These are phyloP conservation scores for Nicotiana undulata DNA, from an alignment of 257 asterid species.

Conservation along the genomic window DNA sequence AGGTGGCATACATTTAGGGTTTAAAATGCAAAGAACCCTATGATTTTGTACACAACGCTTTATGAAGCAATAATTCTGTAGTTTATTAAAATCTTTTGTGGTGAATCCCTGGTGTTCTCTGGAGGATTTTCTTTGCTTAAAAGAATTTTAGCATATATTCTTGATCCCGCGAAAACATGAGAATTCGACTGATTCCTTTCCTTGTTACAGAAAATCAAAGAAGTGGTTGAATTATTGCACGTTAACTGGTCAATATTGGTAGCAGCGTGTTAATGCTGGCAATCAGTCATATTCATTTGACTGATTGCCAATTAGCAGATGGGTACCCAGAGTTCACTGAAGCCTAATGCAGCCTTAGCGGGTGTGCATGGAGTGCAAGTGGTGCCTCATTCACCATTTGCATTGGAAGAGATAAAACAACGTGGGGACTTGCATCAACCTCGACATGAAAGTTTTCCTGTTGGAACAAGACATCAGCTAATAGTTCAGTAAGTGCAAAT, in stretches of 20 bases:
- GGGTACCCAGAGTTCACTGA: slow-evolving; percentile 46
- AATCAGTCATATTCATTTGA: slow-evolving; percentile 58
- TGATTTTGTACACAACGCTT: background rate
- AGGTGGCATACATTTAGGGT: background rate
- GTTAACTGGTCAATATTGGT: slow-evolving; percentile 10
- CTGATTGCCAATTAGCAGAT: slow-evolving; percentile 71
- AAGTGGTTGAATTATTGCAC: slow-evolving; percentile 15
- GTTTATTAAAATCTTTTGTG: background rate
- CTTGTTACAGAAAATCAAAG: slow-evolving; percentile 20
- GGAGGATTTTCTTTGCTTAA: background rate
- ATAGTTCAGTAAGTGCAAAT: slow-evolving; percentile 46
- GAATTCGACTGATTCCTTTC: background rate
- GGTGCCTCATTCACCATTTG: slow-evolving; percentile 68
- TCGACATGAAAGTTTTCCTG: slow-evolving; percentile 19
- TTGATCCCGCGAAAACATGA: background rate
- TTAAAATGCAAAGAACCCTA: background rate
- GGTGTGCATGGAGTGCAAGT: slow-evolving; percentile 72
- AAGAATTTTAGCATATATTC: background rate
- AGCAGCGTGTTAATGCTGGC: slow-evolving; percentile 37
- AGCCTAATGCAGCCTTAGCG: slow-evolving; percentile 36
- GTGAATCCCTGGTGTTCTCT: background rate
- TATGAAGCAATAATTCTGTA: background rate
- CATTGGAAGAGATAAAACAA: slow-evolving; percentile 51
- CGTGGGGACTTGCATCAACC: slow-evolving; percentile 38
- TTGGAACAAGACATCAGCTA: slow-evolving; percentile 34